Conservation (phyloP, 768 basidiomycete genomes). For the Crucibulum laeve region DNA sequence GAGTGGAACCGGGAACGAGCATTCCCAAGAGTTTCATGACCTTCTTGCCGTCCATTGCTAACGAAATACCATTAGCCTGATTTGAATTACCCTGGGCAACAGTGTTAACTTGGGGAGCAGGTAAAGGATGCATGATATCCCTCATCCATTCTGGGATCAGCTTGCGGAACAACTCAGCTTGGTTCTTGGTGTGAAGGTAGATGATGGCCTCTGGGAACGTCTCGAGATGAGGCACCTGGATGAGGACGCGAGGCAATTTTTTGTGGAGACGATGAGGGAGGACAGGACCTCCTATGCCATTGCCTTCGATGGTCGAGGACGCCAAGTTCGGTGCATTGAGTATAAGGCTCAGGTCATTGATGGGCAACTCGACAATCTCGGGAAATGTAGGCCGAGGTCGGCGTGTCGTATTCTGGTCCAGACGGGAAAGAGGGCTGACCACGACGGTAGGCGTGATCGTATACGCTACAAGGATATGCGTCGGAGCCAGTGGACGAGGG, state of each 20-base stretch:
- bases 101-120: neutral
- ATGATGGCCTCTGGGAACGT: constrained; percentile 29
- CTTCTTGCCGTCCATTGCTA: neutral
- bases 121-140: constrained; percentile 30
- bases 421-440: constrained; percentile 2
- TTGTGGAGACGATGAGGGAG: constrained; percentile 29
- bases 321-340: constrained; percentile 31
- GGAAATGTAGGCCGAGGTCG: constrained; percentile 5
- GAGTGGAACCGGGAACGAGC: neutral
- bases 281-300: constrained; percentile 2
- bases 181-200: constrained; percentile 34
- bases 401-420: constrained; percentile 1
- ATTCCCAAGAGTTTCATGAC: neutral
- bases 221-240: constrained; percentile 27
- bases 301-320: constrained; percentile 1
- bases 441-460: constrained; percentile 8
- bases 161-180: constrained; percentile 28
- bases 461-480: constrained; percentile 28
- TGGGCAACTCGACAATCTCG: constrained; percentile 24
- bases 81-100: constrained; percentile 2
- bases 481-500: constrained; percentile 29
- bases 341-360: constrained; percentile 34
- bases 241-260: constrained; percentile 26
- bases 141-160: constrained; percentile 34
- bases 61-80: neutral